Evolutionary conservation across 73 alveolate species (phyloP).

Genomic region (Uronychia setigera): DNA sequence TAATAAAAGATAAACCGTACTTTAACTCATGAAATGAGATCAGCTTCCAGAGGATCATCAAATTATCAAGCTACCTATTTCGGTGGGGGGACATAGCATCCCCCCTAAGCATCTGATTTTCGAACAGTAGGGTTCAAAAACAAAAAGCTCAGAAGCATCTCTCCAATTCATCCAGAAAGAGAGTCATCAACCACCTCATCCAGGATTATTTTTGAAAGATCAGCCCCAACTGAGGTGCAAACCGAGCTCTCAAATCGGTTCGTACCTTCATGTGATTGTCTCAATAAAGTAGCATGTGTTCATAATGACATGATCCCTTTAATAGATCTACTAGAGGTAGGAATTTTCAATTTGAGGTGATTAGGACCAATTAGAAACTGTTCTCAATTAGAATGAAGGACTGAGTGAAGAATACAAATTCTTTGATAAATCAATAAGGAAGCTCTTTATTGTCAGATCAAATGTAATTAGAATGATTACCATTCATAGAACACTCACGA

Average conservation of each 20-base stretch:
- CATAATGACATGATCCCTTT: background rate
- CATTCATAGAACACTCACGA: background rate
- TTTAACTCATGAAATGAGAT: background rate
- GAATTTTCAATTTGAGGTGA: background rate
- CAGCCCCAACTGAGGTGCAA: background rate
- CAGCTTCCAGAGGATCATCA: background rate
- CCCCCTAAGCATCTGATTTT: no score
- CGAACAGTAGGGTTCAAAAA: background rate
- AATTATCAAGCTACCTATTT: no score
- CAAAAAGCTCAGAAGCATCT: background rate
- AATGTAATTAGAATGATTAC: background rate
- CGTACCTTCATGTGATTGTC: background rate
- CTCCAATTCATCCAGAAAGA: background rate
- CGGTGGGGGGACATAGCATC: no score
- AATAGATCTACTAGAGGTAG: background rate
- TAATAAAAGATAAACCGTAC: background rate
- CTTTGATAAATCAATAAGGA: background rate
- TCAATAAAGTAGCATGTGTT: background rate
- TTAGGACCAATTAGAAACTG: background rate
- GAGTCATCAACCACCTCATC: background rate
- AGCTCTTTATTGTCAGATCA: background rate
- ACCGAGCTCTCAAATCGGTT: no score
- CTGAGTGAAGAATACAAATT: background rate
- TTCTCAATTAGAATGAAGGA: background rate
- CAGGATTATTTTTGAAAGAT: background rate